A percentile compares a stretch with the other conserved stretches of the same genome.
phyloP scores from a whole-genome alignment of 2,329 filamentous ascomycete species.

The Pyrenophora graminea region DNA sequence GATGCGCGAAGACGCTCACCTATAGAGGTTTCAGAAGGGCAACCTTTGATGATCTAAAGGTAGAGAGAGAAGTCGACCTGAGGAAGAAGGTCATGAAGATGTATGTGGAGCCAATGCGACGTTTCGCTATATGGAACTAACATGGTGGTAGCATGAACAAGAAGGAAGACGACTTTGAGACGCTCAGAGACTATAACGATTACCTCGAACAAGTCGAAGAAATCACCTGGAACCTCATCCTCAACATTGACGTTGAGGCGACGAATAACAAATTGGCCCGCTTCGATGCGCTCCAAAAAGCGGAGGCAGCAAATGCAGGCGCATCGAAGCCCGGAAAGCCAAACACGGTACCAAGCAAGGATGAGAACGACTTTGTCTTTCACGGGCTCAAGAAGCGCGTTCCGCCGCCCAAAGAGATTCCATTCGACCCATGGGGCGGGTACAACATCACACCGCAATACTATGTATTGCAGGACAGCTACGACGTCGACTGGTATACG shows the following conservation, averaged over 20 bases:
- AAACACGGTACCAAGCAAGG: constrained; percentile 64
- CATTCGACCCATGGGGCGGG: constrained; percentile 89
- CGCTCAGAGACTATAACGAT: constrained; percentile 82
- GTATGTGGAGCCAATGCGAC: constrained; percentile 39
- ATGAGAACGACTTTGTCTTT: constrained; percentile 61
- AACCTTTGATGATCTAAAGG: constrained; percentile 84
- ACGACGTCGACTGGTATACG: constrained; percentile 76
- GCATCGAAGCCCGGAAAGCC: constrained; percentile 43
- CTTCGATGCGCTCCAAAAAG: constrained; percentile 75
- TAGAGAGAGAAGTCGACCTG: constrained; percentile 94
- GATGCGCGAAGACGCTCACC: constrained; percentile 83
- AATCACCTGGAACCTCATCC: constrained; percentile 85
- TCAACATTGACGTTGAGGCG: constrained; percentile 68
- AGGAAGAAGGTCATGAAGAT: constrained; percentile 72
- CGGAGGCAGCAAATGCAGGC: constrained; percentile 50
- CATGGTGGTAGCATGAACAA: constrained; percentile 73
- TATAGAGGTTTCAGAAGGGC: constrained; percentile 82
- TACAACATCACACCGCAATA: constrained; percentile 67
- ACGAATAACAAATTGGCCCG: constrained; percentile 63
- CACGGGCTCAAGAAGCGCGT: constrained; percentile 74
- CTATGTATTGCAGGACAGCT: constrained; percentile 69
- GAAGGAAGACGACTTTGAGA: constrained; percentile 87
- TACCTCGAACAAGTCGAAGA: constrained; percentile 93
- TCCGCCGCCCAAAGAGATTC: constrained; percentile 66
- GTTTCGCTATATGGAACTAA: constrained; percentile 6